These are phyloP conservation scores for Phytopythium oedochilum DNA, from an alignment of 352 stramenopile genomes.

Conservation along the genomic window DNA sequence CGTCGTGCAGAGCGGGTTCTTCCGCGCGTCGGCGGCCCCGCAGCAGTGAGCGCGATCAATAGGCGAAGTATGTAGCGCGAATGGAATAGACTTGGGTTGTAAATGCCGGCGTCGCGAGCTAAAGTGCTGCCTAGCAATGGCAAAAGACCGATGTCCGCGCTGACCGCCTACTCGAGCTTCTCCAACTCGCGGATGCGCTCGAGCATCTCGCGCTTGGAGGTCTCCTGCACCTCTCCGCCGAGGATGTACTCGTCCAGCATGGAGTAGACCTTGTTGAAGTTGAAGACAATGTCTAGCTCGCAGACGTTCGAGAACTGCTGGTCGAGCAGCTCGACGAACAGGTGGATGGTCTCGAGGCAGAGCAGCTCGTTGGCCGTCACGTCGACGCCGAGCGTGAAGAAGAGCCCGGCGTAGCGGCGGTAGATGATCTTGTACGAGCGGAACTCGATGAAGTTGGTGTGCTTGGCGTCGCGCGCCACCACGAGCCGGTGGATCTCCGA, in stretches of 20 bases:
- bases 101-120: too few species aligned
- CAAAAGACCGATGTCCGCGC: too few species aligned
- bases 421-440: slow-evolving; percentile 99
- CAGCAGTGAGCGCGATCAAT: background rate
- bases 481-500: slow-evolving; percentile 90
- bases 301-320: slow-evolving; percentile 99
- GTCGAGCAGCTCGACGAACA: slow-evolving; percentile 98
- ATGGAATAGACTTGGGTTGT: background rate
- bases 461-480: slow-evolving; percentile 83
- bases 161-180: slow-evolving; percentile 86
- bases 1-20: slow-evolving; percentile 56
- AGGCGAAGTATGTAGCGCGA: too few species aligned
- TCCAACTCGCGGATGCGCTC: slow-evolving; percentile 90
- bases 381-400: slow-evolving; percentile 97
- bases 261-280: slow-evolving; percentile 95
- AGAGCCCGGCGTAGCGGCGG: slow-evolving; percentile 96
- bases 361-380: slow-evolving; percentile 97
- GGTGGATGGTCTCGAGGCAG: slow-evolving; percentile 97
- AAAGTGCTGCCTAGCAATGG: too few species aligned
- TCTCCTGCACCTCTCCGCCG: slow-evolving; percentile 92
- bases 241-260: slow-evolving; percentile 96
- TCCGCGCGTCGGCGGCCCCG: slow-evolving; percentile 9
- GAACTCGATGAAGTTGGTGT: slow-evolving; percentile 97
- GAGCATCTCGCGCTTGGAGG: slow-evolving; percentile 90
- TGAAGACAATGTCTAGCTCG: slow-evolving; percentile 96